Evolutionary conservation across 169 alveolate genomes (phyloP).

Genomic region (Besnoitia besnoiti): DNA sequence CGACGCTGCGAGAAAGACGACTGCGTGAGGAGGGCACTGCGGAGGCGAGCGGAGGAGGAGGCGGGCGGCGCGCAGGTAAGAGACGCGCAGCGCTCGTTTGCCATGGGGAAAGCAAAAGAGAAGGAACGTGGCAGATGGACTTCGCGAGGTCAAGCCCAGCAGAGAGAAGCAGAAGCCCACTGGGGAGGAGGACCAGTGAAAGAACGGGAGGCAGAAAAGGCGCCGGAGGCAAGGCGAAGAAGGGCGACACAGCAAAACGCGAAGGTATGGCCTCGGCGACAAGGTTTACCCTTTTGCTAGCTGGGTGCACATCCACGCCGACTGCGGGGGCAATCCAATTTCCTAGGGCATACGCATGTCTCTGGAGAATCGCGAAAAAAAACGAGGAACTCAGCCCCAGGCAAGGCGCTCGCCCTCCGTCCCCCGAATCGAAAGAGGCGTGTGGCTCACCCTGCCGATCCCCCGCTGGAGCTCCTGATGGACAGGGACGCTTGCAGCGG

Average conservation of each 20-base stretch:
- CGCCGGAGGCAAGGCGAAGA: not conserved
- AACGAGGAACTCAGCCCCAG: no score
- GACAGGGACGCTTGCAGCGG: no score
- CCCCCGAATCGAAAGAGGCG: no score
- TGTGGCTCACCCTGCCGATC: no score
- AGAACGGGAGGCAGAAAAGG: not conserved
- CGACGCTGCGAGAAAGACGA: no score
- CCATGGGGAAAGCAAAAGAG: not conserved
- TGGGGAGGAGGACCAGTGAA: not conserved
- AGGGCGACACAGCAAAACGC: not conserved
- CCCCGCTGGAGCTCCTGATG: no score
- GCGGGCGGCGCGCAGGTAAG: not conserved
- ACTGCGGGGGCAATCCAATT: not conserved
- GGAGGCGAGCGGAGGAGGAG: not conserved
- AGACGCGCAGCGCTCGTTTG: not conserved
- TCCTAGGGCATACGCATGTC: not conserved
- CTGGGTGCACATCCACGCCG: not conserved
- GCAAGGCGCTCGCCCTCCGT: no score
- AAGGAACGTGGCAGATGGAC: not conserved
- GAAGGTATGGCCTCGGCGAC: not conserved
- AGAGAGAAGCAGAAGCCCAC: not conserved
- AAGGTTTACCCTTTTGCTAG: not conserved
- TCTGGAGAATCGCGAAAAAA: no score
- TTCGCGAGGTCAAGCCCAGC: constrained; percentile 15
- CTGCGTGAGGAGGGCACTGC: no score